Percentiles rank a stretch among this genome's conserved stretches.
Evolutionary conservation across 2,329 filamentous ascomycete genomes (phyloP).

Genomic region (Penicillium sp.): DNA sequence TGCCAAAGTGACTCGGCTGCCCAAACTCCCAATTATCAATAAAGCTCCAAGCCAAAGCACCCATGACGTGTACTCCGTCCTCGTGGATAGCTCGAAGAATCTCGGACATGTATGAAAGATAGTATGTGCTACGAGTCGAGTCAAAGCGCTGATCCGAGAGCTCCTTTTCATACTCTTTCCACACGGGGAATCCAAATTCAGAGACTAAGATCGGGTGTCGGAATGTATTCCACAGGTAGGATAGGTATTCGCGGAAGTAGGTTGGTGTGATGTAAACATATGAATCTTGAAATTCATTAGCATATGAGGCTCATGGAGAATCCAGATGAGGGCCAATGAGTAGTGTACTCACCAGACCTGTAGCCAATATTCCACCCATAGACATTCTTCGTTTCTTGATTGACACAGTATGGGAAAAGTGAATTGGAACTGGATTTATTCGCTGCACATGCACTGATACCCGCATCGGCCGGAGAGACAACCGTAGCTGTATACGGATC

Average conservation of each 20-base stretch:
- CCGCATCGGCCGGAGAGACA: constrained; percentile 55
- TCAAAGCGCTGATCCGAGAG: constrained; percentile 61
- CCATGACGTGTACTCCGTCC: constrained; percentile 62
- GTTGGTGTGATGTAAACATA: constrained; percentile 65
- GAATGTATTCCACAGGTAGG: constrained; percentile 67
- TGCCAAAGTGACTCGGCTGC: constrained; percentile 57
- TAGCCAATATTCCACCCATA: constrained; percentile 67
- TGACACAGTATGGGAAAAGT: constrained; percentile 61
- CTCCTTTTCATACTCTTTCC: constrained; percentile 52
- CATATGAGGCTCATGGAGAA: neutral
- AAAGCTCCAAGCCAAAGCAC: constrained; percentile 61
- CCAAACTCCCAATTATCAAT: constrained; percentile 65
- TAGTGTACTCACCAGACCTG: constrained; percentile 44
- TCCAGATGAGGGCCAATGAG: neutral
- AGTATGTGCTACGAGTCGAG: constrained; percentile 61
- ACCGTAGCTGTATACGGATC: constrained; percentile 65
- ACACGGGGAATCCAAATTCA: constrained; percentile 66
- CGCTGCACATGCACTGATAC: constrained; percentile 56
- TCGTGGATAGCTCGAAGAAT: constrained; percentile 62
- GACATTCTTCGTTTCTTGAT: constrained; percentile 53
- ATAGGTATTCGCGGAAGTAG: constrained; percentile 56
- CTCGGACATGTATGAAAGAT: constrained; percentile 61
- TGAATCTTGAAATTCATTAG: constrained; percentile 40
- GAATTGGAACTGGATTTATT: constrained; percentile 51
- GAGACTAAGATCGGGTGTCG: constrained; percentile 54